Percentiles rank a stretch among this genome's conserved stretches.
Evolutionary conservation across 2,329 filamentous ascomycete genomes (phyloP).

Genomic region (Colletotrichum sp.): DNA sequence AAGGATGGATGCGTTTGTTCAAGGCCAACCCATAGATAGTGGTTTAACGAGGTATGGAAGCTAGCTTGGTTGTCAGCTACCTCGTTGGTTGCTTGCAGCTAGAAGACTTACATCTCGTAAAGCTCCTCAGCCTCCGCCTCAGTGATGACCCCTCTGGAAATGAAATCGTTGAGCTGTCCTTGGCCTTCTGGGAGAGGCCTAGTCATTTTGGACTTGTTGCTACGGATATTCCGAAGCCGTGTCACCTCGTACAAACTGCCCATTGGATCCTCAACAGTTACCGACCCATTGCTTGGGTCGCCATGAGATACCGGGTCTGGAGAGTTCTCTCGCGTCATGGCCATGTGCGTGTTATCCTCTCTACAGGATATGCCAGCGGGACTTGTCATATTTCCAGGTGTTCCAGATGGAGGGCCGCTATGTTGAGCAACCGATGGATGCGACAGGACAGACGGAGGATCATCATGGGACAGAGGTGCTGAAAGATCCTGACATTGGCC

Average conservation of each 20-base stretch:
- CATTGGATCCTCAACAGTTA: slow-evolving; percentile 50
- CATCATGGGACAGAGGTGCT: accelerated
- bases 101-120: slow-evolving; percentile 38
- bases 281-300: slow-evolving; percentile 19
- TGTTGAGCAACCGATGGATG: accelerated
- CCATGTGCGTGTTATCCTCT: background rate
- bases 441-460: background rate
- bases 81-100: accelerated
- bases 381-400: background rate
- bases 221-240: slow-evolving; percentile 42
- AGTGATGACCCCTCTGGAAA: slow-evolving; percentile 50
- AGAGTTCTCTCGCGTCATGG: background rate
- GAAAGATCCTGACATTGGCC: accelerated
- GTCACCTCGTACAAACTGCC: slow-evolving; percentile 60
- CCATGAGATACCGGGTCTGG: slow-evolving; percentile 11
- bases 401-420: background rate
- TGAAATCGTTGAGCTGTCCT: slow-evolving; percentile 43
- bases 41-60: slow-evolving; percentile 53
- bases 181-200: background rate
- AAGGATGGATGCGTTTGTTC: slow-evolving; percentile 54
- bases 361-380: background rate
- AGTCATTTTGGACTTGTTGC: slow-evolving; percentile 14
- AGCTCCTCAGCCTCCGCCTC: slow-evolving; percentile 53
- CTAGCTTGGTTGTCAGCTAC: slow-evolving; percentile 15
- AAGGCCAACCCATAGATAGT: slow-evolving; percentile 57